A percentile compares a stretch with the other conserved stretches of the same genome.
Evolutionary conservation across 345 rosid genomes (phyloP).

Genomic region (Citrus maxima): DNA sequence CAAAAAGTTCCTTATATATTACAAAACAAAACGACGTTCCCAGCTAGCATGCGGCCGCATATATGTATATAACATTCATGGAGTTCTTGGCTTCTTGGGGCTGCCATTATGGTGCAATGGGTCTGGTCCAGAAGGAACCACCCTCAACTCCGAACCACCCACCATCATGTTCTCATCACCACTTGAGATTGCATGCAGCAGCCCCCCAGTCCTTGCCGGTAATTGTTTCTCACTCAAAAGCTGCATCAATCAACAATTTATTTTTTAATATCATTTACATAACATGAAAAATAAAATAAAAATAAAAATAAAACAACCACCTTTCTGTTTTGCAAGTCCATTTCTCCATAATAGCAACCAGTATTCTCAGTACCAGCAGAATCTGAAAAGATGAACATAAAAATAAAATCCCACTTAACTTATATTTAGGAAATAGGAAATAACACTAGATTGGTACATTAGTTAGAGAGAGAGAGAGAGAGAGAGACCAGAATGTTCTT

Average conservation of each 20-base stretch:
- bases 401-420: neutral
- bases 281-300: neutral
- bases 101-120: constrained; percentile 42
- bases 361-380: neutral
- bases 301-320: neutral
- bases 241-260: neutral
- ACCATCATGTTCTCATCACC: constrained; percentile 1
- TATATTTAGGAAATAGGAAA: too few relatives aligned
- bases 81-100: constrained; percentile 37
- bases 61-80: constrained; percentile 16
- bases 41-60: neutral
- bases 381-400: too few relatives aligned
- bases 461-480: neutral
- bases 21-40: neutral
- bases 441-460: neutral
- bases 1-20: neutral
- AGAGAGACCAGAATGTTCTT: constrained; percentile 37
- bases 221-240: constrained; percentile 6
- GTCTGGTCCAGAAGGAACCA: constrained; percentile 48
- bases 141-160: constrained; percentile 26
- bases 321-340: constrained; percentile 1
- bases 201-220: neutral
- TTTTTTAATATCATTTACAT: too few relatives aligned
- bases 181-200: neutral
- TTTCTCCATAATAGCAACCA: neutral